A percentile compares a stretch with the other conserved stretches of the same genome.
Evolutionary conservation across 495 filamentous ascomycete genomes (phyloP).

Genomic region (Cercophora sp.): DNA sequence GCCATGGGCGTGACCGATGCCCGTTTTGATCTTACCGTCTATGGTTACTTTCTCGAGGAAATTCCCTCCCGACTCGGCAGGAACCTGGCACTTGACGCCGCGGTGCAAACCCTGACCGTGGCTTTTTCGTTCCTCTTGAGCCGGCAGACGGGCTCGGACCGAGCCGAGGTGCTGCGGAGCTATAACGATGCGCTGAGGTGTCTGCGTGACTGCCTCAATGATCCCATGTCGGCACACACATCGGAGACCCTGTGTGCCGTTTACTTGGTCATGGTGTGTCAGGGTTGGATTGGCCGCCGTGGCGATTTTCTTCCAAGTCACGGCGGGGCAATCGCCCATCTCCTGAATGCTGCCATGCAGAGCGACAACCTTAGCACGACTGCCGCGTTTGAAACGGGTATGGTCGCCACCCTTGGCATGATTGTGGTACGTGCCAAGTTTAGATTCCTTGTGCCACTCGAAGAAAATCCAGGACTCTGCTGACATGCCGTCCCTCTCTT

Average conservation of each 20-base stretch:
- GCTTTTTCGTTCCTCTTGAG: constrained; percentile 6
- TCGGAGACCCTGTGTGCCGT: constrained; percentile 45
- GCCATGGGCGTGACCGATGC: constrained; percentile 16
- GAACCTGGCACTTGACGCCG: constrained; percentile 16
- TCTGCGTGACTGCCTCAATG: constrained; percentile 35
- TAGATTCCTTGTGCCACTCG: neutral
- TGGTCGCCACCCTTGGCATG: neutral
- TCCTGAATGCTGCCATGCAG: constrained; percentile 7
- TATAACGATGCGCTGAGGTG: constrained; percentile 17
- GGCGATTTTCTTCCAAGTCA: constrained; percentile 7
- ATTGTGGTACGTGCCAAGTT: constrained; percentile 1
- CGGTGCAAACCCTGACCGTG: constrained; percentile 9
- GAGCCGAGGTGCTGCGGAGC: constrained; percentile 13
- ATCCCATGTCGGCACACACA: constrained; percentile 32
- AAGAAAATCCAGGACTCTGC: too few species aligned
- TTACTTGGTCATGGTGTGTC: constrained; percentile 39
- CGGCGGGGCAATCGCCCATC: constrained; percentile 9
- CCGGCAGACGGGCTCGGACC: constrained; percentile 3
- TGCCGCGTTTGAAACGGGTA: constrained; percentile 3
- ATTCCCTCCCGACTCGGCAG: constrained; percentile 13
- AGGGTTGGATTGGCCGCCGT: constrained; percentile 16
- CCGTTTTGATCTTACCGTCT: constrained; percentile 16
- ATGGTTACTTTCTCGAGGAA: constrained; percentile 11
- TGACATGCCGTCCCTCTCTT: too few species aligned
- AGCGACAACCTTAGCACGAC: too few species aligned